Percentiles rank a stretch among this genome's conserved stretches.
Evolutionary conservation across 495 filamentous ascomycete genomes (phyloP).

Genomic region (Aspergillus kassunensis): DNA sequence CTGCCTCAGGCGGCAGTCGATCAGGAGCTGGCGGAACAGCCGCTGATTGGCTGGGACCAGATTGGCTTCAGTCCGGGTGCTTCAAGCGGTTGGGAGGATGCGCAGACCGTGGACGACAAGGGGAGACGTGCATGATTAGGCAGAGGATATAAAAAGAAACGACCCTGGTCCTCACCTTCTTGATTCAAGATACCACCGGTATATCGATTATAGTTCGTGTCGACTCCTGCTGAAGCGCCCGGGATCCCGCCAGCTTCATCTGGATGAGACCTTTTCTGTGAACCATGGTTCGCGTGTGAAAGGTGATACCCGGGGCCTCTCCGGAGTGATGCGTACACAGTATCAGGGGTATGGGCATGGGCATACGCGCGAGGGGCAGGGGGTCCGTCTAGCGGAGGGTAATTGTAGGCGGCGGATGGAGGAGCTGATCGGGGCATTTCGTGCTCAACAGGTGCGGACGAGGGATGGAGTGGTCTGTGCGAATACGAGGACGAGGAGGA

Average conservation of each 20-base stretch:
- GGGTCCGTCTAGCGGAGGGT: slow-evolving; percentile 21
- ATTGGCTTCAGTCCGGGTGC: too few species aligned
- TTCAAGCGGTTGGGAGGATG: too few species aligned
- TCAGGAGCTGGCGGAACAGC: slow-evolving; percentile 28
- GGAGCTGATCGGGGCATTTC: slow-evolving; percentile 26
- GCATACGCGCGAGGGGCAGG: slow-evolving; percentile 13
- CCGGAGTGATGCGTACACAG: slow-evolving; percentile 20
- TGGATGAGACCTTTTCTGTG: slow-evolving; percentile 18
- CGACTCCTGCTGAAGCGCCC: slow-evolving; percentile 23
- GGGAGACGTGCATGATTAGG: background rate
- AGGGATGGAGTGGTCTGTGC: slow-evolving; percentile 17
- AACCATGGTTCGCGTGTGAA: slow-evolving; percentile 20
- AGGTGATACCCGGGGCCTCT: slow-evolving; percentile 20
- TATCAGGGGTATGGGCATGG: slow-evolving; percentile 16
- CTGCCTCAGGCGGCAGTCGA: slow-evolving; percentile 29
- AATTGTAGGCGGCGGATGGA: slow-evolving; percentile 17
- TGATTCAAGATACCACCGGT: slow-evolving; percentile 23
- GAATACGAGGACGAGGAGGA: slow-evolving; percentile 20
- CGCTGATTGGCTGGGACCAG: slow-evolving; percentile 16
- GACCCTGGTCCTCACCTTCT: slow-evolving; percentile 26
- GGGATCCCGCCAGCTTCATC: slow-evolving; percentile 16
- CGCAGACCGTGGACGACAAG: slow-evolving; percentile 19
- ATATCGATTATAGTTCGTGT: slow-evolving; percentile 15
- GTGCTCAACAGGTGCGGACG: slow-evolving; percentile 18
- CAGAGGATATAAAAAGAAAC: background rate